Evolutionary conservation across 495 filamentous ascomycete species (phyloP).

Genomic region (Xylaria longipes): DNA sequence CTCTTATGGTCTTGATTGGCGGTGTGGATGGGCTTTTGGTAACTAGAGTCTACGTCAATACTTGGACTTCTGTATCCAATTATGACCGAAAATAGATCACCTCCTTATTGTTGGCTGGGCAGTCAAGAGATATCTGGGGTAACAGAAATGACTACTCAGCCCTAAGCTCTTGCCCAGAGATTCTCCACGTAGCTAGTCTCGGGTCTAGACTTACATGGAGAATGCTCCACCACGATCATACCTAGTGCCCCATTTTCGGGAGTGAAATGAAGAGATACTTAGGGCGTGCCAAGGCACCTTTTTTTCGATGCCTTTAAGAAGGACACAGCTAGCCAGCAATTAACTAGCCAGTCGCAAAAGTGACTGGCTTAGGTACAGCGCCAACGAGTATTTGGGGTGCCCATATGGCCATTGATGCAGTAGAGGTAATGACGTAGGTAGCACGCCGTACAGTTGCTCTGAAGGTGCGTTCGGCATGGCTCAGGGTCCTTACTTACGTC

Average conservation of each 20-base stretch:
- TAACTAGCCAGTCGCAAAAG: neutral
- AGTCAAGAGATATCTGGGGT: neutral
- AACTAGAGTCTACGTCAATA: neutral
- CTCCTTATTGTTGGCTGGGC: neutral
- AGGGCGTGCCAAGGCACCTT: no score
- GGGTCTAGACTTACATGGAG: no score
- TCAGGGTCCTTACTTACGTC: no score
- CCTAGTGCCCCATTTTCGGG: no score
- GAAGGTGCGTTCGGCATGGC: no score
- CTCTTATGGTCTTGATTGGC: neutral
- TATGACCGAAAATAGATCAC: neutral
- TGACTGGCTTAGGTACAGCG: neutral
- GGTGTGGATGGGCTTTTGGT: neutral
- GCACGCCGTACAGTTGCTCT: neutral
- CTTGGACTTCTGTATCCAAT: neutral
- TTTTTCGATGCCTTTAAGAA: neutral
- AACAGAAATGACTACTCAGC: conserved; percentile 27
- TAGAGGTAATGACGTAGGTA: neutral
- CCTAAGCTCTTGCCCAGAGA: no score
- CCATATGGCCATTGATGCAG: neutral
- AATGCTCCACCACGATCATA: no score
- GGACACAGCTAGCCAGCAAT: neutral
- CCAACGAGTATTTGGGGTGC: neutral
- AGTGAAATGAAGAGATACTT: no score
- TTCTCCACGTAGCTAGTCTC: no score